A percentile compares a stretch with the other conserved stretches of the same genome.
Evolutionary conservation across 768 basidiomycete genomes (phyloP).

Genomic region (Mycena crocata): DNA sequence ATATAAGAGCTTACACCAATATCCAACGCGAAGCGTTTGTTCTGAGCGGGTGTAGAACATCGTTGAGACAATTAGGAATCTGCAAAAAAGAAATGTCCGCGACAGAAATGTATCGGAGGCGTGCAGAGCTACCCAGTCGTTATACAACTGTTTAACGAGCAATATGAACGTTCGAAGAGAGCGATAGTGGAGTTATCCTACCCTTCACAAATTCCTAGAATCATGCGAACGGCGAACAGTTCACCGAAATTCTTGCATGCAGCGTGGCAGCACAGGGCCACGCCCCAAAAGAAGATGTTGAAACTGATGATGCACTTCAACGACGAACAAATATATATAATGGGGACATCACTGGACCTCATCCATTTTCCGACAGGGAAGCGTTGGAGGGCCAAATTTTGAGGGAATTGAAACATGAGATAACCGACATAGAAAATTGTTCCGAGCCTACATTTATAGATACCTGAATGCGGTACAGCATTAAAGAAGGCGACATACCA

Average conservation of each 20-base stretch:
- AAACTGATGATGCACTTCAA: constrained; percentile 49
- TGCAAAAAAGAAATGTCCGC: background rate
- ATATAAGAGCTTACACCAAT: constrained; percentile 72
- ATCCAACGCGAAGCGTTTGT: constrained; percentile 77
- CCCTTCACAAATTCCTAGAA: constrained; percentile 80
- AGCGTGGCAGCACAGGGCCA: constrained; percentile 68
- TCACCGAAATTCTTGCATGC: constrained; percentile 77
- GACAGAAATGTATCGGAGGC: too few species aligned
- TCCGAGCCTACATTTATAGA: constrained; percentile 65
- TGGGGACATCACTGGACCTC: constrained; percentile 55
- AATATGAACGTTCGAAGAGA: background rate
- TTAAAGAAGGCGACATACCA: constrained; percentile 51
- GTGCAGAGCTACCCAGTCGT: constrained; percentile 58
- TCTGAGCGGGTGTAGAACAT: constrained; percentile 88
- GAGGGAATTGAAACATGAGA: constrained; percentile 71
- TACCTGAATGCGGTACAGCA: constrained; percentile 50
- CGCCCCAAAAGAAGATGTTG: constrained; percentile 80
- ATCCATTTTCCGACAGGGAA: constrained; percentile 88
- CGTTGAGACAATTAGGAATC: constrained; percentile 82
- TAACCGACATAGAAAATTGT: constrained; percentile 84
- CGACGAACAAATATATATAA: too few species aligned
- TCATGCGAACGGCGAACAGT: constrained; percentile 75
- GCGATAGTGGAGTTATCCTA: background rate
- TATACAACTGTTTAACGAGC: constrained; percentile 62
- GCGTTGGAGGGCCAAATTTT: constrained; percentile 79